phyloP scores from a whole-genome alignment of 148 eudicot genomes.

The Simmondsia chinensis region DNA sequence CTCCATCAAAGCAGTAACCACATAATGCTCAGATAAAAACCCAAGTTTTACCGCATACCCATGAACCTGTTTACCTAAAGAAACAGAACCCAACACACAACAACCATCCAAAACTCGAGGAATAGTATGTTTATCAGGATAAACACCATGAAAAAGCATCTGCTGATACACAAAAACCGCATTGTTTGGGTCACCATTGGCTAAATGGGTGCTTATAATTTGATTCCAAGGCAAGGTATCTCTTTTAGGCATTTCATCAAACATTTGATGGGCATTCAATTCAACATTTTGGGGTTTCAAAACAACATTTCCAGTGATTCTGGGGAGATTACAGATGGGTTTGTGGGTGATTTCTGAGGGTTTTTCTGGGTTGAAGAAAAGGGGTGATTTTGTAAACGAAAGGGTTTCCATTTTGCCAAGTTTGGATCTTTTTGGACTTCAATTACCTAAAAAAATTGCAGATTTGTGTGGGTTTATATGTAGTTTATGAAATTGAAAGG shows the following conservation, averaged over 20 bases:
- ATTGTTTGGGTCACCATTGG: conserved; percentile 17
- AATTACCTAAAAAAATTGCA: too few relatives aligned
- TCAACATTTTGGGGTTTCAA: too few relatives aligned
- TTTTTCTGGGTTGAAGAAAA: too few relatives aligned
- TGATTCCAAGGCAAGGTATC: conserved; percentile 57
- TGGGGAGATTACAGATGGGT: too few relatives aligned
- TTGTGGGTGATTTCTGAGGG: too few relatives aligned
- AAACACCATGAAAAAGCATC: conserved; percentile 46
- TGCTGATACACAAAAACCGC: conserved; percentile 32
- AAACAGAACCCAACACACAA: conserved; percentile 20
- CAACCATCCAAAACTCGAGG: conserved; percentile 51
- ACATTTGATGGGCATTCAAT: conserved; percentile 16
- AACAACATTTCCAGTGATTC: conserved; percentile 10
- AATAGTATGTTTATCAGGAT: conserved; percentile 59
- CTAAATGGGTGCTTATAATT: conserved; percentile 38
- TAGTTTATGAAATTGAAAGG: too few relatives aligned
- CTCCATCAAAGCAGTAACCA: conserved; percentile 53
- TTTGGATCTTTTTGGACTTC: too few relatives aligned
- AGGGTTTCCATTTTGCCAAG: too few relatives aligned
- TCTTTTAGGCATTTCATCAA: conserved; percentile 34
- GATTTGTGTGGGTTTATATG: too few relatives aligned
- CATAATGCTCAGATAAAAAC: conserved; percentile 33
- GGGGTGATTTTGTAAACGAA: too few relatives aligned
- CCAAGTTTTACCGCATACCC: conserved; percentile 55
- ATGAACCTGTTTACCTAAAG: conserved; percentile 52